Percentiles rank a stretch among this genome's conserved stretches.
These are phyloP conservation scores for Bothriochloa decipiens DNA, from an alignment of 176 grass and related monocot genomes.

Conservation along the genomic window DNA sequence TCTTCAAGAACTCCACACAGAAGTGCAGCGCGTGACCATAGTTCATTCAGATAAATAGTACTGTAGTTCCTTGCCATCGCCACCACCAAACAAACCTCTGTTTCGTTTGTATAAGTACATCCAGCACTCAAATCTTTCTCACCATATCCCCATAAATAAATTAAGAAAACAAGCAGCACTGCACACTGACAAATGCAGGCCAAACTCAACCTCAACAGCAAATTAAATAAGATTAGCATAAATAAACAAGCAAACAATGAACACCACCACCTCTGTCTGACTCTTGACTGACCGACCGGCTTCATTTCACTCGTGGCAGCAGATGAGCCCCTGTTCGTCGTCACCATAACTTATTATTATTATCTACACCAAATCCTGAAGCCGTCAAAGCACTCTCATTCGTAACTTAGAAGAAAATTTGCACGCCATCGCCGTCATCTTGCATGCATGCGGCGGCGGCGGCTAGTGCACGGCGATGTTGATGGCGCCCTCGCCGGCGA, in stretches of 20 bases:
- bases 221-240: constrained; percentile 41
- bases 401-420: constrained; percentile 41
- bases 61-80: constrained; percentile 11
- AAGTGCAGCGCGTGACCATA: constrained; percentile 11
- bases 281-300: not conserved
- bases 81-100: constrained; percentile 27
- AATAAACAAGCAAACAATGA: constrained; percentile 3
- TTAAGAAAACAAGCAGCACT: constrained; percentile 34
- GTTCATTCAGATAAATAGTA: constrained; percentile 33
- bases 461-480: constrained; percentile 80
- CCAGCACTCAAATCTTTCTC: constrained; percentile 15
- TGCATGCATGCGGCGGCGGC: not conserved
- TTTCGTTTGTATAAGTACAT: constrained; percentile 32
- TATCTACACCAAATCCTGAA: constrained; percentile 46
- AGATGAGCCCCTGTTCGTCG: not conserved
- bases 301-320: constrained; percentile 20
- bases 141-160: constrained; percentile 35
- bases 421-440: not conserved
- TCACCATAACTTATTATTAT: constrained; percentile 43
- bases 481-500: constrained; percentile 50
- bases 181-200: constrained; percentile 21
- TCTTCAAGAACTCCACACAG: not conserved
- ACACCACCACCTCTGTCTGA: not conserved
- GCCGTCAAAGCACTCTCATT: constrained; percentile 39
- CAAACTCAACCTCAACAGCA: constrained; percentile 36